These are phyloP conservation scores for Harringtonia aguacate DNA, from an alignment of 2,329 filamentous ascomycete species.

Conservation along the genomic window DNA sequence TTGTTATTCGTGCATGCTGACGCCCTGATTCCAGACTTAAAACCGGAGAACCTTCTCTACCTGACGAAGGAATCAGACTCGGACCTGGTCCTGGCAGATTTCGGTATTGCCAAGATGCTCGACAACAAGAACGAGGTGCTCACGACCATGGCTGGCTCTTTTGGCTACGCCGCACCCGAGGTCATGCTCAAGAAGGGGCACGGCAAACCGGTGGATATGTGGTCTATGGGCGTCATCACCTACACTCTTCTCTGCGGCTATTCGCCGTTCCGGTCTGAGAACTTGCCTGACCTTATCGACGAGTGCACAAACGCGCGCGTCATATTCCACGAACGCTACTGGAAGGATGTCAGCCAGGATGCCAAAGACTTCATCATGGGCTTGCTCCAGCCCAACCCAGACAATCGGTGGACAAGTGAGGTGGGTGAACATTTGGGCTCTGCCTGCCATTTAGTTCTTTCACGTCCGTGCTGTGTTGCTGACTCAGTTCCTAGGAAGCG, in stretches of 20 bases:
- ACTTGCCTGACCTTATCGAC: conserved; percentile 82
- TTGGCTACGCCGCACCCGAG: conserved; percentile 94
- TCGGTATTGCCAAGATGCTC: conserved; percentile 97
- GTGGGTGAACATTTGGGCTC: conserved; percentile 32
- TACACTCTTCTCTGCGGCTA: conserved; percentile 98
- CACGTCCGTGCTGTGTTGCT: too few species aligned
- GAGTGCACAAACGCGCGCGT: conserved; percentile 79
- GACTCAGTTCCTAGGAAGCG: conserved; percentile 44
- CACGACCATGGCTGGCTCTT: conserved; percentile 97
- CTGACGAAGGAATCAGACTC: conserved; percentile 68
- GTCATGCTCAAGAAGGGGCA: conserved; percentile 98
- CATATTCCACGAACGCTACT: conserved; percentile 95
- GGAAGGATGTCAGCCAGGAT: conserved; percentile 92
- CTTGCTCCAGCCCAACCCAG: conserved; percentile 69
- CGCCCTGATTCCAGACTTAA: conserved; percentile 57
- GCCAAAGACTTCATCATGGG: conserved; percentile 88
- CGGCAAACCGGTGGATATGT: conserved; percentile 98
- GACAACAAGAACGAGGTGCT: conserved; percentile 84
- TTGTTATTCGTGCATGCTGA: conserved; percentile 5
- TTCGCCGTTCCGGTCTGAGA: conserved; percentile 95
- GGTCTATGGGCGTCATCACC: conserved; percentile 97
- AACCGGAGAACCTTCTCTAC: conserved; percentile 95
- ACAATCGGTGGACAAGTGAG: conserved; percentile 66
- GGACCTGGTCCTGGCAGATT: conserved; percentile 86
- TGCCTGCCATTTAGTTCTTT: neutral